These are phyloP conservation scores for Malassezia obtusa DNA, from an alignment of 1,284 basidiomycete species.

Conservation along the genomic window DNA sequence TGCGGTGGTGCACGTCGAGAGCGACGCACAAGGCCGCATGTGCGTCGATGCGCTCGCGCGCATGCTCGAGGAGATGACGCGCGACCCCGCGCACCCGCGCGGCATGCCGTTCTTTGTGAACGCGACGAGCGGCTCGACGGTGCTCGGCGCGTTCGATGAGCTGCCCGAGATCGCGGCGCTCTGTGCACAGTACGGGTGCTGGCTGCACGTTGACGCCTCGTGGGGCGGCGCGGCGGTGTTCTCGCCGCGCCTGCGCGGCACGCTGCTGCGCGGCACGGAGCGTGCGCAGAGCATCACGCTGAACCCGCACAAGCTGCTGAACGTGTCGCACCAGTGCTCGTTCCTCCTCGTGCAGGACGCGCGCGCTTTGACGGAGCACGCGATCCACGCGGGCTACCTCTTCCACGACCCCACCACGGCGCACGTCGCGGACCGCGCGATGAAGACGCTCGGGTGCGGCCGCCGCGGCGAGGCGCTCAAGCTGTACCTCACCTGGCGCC, in stretches of 20 bases:
- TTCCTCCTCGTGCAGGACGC: slow-evolving; percentile 48
- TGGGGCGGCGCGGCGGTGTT: slow-evolving; percentile 50
- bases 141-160: slow-evolving; percentile 49
- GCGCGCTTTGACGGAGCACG: slow-evolving; percentile 43
- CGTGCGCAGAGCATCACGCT: slow-evolving; percentile 48
- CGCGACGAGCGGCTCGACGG: slow-evolving; percentile 50
- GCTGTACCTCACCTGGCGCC: slow-evolving; percentile 49
- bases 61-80: slow-evolving; percentile 14
- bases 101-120: slow-evolving; percentile 50
- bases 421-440: slow-evolving; percentile 18
- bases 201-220: slow-evolving; percentile 50
- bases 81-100: slow-evolving; percentile 8
- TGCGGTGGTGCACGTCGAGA: slow-evolving; percentile 44
- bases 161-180: slow-evolving; percentile 41
- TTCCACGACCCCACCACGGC: slow-evolving; percentile 38
- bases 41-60: slow-evolving; percentile 23
- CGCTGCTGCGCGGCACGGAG: slow-evolving; percentile 37
- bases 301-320: slow-evolving; percentile 51
- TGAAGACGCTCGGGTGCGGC: slow-evolving; percentile 48
- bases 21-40: slow-evolving; percentile 38
- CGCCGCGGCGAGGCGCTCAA: slow-evolving; percentile 49
- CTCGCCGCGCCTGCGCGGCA: slow-evolving; percentile 20
- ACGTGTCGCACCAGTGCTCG: slow-evolving; percentile 49
- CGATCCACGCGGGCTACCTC: slow-evolving; percentile 49
- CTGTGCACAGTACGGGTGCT: slow-evolving; percentile 34